Conservation (phyloP, 2,329 filamentous ascomycete species). For the Trichoderma sp. region DNA sequence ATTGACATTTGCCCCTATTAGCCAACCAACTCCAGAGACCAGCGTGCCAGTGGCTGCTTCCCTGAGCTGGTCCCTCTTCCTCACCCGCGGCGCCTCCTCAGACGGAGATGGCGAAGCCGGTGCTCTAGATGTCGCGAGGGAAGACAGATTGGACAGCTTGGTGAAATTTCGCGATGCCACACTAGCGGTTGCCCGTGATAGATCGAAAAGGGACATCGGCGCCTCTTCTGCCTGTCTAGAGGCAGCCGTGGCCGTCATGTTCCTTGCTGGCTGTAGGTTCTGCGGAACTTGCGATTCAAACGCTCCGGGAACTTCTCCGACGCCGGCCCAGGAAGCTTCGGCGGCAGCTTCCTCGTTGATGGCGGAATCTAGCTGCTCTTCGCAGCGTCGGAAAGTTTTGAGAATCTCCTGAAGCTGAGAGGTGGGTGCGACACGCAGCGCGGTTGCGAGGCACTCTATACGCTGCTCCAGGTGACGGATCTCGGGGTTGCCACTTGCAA, state of each 20-base stretch:
- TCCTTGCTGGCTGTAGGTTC: constrained; percentile 35
- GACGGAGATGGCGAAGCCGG: background rate
- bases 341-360: constrained; percentile 66
- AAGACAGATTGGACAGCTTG: constrained; percentile 55
- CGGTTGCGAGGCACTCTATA: constrained; percentile 76
- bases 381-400: constrained; percentile 72
- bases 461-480: constrained; percentile 77
- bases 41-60: constrained; percentile 68
- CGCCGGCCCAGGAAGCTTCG: constrained; percentile 70
- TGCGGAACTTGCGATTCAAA: constrained; percentile 44
- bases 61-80: constrained; percentile 72
- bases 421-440: constrained; percentile 71
- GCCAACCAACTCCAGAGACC: constrained; percentile 67
- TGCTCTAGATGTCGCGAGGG: constrained; percentile 29
- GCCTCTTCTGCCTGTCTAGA: constrained; percentile 53
- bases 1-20: constrained; percentile 57
- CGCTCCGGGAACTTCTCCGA: constrained; percentile 62
- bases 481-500: constrained; percentile 59
- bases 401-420: constrained; percentile 73
- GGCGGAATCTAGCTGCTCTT: constrained; percentile 71
- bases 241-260: constrained; percentile 39
- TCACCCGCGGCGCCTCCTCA: constrained; percentile 45
- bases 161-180: constrained; percentile 61
- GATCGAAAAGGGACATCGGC: constrained; percentile 66
- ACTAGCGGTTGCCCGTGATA: constrained; percentile 62